These are phyloP conservation scores for Polytrichum formosum DNA, from an alignment of 225 moss, liverwort and hornwort genomes.

Conservation along the genomic window DNA sequence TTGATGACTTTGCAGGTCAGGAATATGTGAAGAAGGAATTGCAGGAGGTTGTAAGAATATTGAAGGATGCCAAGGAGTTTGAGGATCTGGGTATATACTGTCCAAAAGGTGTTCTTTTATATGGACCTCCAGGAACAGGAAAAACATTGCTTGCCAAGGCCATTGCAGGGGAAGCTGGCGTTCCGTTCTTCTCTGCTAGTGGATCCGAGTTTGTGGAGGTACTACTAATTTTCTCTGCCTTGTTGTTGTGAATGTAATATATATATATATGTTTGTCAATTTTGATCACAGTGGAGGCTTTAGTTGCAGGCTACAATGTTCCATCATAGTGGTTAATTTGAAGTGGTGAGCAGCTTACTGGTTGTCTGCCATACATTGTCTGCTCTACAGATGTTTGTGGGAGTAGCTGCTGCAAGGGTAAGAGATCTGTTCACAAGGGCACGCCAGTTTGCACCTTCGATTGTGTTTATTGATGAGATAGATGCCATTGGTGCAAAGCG, in stretches of 20 bases:
- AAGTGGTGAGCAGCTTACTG: no score
- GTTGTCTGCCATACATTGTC: background rate
- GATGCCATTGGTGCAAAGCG: slow-evolving; percentile 99
- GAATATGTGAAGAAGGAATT: slow-evolving; percentile 98
- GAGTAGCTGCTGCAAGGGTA: slow-evolving; percentile 97
- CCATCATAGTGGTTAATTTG: no score
- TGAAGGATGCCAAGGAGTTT: slow-evolving; percentile 86
- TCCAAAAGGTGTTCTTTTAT: slow-evolving; percentile 95
- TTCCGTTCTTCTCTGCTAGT: slow-evolving; percentile 98
- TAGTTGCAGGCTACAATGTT: no score
- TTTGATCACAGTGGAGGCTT: no score
- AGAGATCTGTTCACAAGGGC: slow-evolving; percentile 92
- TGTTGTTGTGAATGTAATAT: slow-evolving; percentile 5
- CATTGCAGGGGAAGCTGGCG: slow-evolving; percentile 99
- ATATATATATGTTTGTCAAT: no score
- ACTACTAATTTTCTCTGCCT: slow-evolving; percentile 8
- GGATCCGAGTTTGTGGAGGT: slow-evolving; percentile 99
- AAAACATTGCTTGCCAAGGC: slow-evolving; percentile 98
- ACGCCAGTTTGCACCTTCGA: slow-evolving; percentile 97
- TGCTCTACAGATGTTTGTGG: slow-evolving; percentile 89
- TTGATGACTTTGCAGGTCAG: slow-evolving; percentile 99
- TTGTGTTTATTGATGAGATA: slow-evolving; percentile 98
- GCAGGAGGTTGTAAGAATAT: slow-evolving; percentile 93
- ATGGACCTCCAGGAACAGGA: slow-evolving; percentile 97
- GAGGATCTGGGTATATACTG: slow-evolving; percentile 96